Conservation (phyloP, 495 filamentous ascomycete genomes). For the Annulohypoxylon moriforme region DNA sequence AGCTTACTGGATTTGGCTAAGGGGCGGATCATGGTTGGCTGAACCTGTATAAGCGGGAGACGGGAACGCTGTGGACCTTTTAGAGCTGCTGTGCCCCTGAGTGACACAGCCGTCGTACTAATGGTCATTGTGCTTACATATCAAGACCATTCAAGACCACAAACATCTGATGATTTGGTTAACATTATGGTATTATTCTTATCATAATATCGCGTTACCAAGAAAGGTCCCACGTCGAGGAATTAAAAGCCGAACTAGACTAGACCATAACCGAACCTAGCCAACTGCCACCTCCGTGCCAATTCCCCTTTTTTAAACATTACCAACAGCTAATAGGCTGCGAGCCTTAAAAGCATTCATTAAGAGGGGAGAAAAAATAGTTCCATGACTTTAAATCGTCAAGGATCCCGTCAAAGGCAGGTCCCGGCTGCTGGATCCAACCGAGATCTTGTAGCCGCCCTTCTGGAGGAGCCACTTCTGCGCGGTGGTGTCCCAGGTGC, state of each 20-base stretch:
- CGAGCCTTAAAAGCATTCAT: neutral
- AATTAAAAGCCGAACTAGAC: constrained; percentile 1
- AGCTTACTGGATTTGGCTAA: neutral
- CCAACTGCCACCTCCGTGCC: neutral
- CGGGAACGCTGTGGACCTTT: neutral
- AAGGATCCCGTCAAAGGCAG: constrained; percentile 56
- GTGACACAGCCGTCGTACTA: neutral
- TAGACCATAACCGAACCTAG: neutral
- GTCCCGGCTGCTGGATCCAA: constrained; percentile 74
- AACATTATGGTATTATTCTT: constrained; percentile 1
- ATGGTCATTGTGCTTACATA: neutral
- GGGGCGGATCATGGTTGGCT: neutral
- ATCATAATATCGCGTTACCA: neutral
- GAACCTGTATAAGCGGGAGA: neutral
- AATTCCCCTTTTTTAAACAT: neutral
- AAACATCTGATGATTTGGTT: neutral
- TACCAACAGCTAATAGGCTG: neutral
- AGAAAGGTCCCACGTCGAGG: neutral
- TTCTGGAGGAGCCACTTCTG: constrained; percentile 70
- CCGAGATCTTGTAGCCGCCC: constrained; percentile 58
- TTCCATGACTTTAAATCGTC: constrained; percentile 19
- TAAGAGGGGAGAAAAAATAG: neutral
- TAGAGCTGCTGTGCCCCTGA: constrained; percentile 1
- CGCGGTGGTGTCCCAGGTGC: constrained; percentile 69
- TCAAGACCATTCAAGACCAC: neutral